Evolutionary conservation across 2,329 filamentous ascomycete species (phyloP).

Genomic region (Talaromyces sp.): DNA sequence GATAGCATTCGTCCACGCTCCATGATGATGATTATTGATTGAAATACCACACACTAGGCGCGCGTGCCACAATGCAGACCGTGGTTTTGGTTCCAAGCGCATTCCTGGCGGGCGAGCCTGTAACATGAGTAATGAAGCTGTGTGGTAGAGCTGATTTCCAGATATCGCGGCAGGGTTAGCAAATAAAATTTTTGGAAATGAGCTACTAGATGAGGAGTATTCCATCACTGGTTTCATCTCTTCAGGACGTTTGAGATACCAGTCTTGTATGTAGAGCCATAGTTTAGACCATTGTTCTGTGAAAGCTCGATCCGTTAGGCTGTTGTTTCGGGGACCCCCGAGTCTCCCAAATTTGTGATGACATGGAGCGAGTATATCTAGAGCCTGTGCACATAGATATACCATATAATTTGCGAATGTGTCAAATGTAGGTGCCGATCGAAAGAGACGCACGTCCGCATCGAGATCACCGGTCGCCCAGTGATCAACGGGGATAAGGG

Average conservation of each 20-base stretch:
- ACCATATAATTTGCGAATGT: not conserved
- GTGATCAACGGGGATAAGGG: constrained; percentile 36
- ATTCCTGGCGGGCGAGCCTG: constrained; percentile 38
- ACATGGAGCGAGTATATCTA: not conserved
- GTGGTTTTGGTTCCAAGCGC: constrained; percentile 20
- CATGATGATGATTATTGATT: constrained; percentile 53
- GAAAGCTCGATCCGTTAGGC: constrained; percentile 42
- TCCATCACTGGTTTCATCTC: constrained; percentile 47
- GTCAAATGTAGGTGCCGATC: not conserved
- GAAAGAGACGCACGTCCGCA: not conserved
- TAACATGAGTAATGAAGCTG: constrained; percentile 53
- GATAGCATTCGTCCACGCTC: constrained; percentile 56
- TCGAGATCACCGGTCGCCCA: not conserved
- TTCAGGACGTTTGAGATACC: constrained; percentile 46
- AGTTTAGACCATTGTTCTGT: constrained; percentile 46
- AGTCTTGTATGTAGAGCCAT: constrained; percentile 51
- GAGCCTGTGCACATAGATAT: not conserved
- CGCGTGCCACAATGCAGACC: constrained; percentile 54
- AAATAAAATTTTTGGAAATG: constrained; percentile 53
- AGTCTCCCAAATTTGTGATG: not conserved
- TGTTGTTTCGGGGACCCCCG: constrained; percentile 30
- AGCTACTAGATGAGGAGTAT: constrained; percentile 23
- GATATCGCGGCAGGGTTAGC: constrained; percentile 55
- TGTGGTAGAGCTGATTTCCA: constrained; percentile 57
- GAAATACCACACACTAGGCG: constrained; percentile 56